phyloP scores from a whole-genome alignment of 345 rosid species.

The Psidium guajava region DNA sequence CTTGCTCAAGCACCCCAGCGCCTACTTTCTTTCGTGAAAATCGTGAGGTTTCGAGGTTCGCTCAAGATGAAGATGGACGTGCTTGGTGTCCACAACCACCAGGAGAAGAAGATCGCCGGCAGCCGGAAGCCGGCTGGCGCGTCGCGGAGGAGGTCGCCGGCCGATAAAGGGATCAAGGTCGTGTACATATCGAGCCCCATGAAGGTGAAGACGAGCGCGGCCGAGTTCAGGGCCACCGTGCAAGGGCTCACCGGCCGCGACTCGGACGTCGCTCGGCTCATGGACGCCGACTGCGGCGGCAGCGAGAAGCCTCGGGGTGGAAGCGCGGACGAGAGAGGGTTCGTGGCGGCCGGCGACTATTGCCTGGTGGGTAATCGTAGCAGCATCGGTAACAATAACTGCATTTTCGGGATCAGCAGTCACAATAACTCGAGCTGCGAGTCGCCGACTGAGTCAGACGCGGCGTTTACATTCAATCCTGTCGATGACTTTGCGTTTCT shows the following conservation, averaged over 20 bases:
- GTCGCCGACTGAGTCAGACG: neutral
- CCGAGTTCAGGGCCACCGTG: slow-evolving; percentile 66
- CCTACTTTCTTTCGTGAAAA: neutral
- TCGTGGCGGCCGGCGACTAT: neutral
- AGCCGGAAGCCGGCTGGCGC: neutral
- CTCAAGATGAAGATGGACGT: neutral
- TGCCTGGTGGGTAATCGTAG: neutral
- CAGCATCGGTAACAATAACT: neutral
- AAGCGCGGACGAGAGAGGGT: neutral
- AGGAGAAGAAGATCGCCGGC: neutral
- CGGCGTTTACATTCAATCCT: neutral
- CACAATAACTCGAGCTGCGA: neutral
- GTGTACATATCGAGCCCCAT: slow-evolving; percentile 77
- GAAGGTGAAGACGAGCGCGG: slow-evolving; percentile 62
- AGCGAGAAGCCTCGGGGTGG: neutral
- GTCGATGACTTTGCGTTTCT: neutral
- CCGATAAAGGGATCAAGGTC: slow-evolving; percentile 41
- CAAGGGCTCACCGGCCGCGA: slow-evolving; percentile 85
- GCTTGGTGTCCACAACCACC: neutral
- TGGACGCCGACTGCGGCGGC: slow-evolving; percentile 5
- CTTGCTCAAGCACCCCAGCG: neutral
- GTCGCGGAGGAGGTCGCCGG: neutral
- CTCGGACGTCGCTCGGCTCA: slow-evolving; percentile 37
- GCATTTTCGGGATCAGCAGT: neutral
- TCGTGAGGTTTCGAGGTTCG: neutral